Evolutionary conservation across 1,284 basidiomycete genomes (phyloP).

Genomic region (Sporisorium scitamineum): DNA sequence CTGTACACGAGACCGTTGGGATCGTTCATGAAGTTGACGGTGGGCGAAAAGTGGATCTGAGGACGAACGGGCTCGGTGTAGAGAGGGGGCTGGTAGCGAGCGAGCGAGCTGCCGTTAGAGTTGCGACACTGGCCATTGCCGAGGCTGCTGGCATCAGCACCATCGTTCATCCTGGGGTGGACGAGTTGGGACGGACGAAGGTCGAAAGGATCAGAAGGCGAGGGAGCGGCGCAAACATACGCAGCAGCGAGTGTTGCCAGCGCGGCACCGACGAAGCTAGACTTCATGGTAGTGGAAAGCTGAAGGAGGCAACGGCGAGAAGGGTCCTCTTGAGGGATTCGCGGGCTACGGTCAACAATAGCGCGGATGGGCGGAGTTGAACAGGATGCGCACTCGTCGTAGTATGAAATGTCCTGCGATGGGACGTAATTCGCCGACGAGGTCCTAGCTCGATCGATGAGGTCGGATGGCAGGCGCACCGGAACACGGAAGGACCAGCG

Average conservation of each 20-base stretch:
- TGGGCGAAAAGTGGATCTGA: conserved; percentile 63
- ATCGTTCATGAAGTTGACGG: conserved; percentile 71
- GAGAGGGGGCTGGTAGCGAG: conserved; percentile 25
- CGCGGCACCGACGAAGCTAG: conserved; percentile 16
- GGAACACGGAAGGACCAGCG: background rate
- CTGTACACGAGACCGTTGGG: conserved; percentile 70
- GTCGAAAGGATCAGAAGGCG: conserved; percentile 32
- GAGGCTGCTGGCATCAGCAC: conserved; percentile 10
- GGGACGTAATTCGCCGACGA: conserved; percentile 6
- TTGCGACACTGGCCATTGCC: conserved; percentile 26
- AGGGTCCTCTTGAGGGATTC: background rate
- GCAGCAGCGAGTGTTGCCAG: conserved; percentile 26
- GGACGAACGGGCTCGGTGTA: conserved; percentile 52
- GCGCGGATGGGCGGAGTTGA: background rate
- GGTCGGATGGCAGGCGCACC: background rate
- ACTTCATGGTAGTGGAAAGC: conserved; percentile 23
- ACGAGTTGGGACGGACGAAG: conserved; percentile 8
- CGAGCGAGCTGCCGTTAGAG: conserved; percentile 41
- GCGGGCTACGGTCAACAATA: background rate
- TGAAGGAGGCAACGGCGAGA: background rate
- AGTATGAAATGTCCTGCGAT: conserved; percentile 15
- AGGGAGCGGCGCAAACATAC: conserved; percentile 30
- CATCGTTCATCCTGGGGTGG: conserved; percentile 26
- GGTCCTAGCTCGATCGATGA: background rate
- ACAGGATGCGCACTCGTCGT: conserved; percentile 9